phyloP scores from a whole-genome alignment of 2,329 filamentous ascomycete genomes.

The Aspergillus brunneoviolaceus region DNA sequence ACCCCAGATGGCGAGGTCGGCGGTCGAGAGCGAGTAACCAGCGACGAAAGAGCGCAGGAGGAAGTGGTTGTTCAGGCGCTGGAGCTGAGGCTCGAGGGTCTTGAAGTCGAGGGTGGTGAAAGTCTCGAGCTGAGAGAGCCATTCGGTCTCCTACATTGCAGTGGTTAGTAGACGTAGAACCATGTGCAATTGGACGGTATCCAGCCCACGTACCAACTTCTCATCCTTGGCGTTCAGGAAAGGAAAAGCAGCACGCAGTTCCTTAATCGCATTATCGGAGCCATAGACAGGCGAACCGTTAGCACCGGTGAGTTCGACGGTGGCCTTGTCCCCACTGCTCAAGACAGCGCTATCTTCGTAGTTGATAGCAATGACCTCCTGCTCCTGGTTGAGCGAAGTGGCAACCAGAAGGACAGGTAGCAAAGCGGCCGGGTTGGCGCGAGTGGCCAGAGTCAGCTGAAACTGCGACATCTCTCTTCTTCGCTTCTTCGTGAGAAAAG shows the following conservation, averaged over 20 bases:
- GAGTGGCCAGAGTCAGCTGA: constrained; percentile 39
- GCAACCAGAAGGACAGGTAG: constrained; percentile 45
- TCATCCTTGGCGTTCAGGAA: constrained; percentile 39
- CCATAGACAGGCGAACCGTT: constrained; percentile 33
- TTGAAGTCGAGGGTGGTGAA: constrained; percentile 72
- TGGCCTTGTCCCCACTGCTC: constrained; percentile 34
- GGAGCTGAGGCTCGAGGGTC: constrained; percentile 70
- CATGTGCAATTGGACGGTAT: neutral
- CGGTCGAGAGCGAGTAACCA: constrained; percentile 73
- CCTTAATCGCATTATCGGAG: constrained; percentile 31
- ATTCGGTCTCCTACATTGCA: constrained; percentile 48
- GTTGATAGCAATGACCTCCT: constrained; percentile 37
- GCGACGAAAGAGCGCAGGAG: constrained; percentile 82
- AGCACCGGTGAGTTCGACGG: constrained; percentile 33
- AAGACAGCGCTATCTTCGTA: constrained; percentile 41
- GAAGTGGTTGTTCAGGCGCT: constrained; percentile 81
- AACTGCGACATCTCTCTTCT: constrained; percentile 31
- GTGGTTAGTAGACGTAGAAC: constrained; percentile 8
- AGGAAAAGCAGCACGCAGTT: constrained; percentile 36
- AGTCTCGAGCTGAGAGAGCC: constrained; percentile 55
- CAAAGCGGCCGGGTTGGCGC: constrained; percentile 41
- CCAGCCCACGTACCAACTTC: constrained; percentile 30
- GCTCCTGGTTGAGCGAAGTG: constrained; percentile 41
- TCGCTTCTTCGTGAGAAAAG: constrained; percentile 1
- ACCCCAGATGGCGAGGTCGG: constrained; percentile 81